Percentiles rank a stretch among this genome's conserved stretches.
phyloP scores from a whole-genome alignment of 257 asterid genomes.

The Solanum pimpinellifolium region DNA sequence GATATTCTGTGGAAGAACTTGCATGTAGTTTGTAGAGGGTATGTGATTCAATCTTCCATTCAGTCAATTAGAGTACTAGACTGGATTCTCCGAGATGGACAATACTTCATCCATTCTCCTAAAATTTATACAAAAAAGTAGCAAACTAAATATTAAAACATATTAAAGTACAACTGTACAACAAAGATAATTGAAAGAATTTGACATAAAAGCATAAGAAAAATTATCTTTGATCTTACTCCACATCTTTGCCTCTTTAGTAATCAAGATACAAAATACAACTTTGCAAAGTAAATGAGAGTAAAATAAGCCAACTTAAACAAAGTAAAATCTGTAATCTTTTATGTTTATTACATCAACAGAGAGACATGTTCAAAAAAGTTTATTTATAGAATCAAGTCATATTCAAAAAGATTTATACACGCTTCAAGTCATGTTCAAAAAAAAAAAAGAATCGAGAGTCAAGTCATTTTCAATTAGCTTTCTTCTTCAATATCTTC shows the following conservation, averaged over 20 bases:
- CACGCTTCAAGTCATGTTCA: not conserved
- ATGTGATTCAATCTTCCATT: not conserved
- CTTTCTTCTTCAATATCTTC: not conserved
- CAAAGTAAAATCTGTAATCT: not conserved
- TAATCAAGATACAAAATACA: not conserved
- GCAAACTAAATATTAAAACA: not conserved
- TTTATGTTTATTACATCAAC: not conserved
- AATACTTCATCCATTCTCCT: not conserved
- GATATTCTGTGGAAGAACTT: not conserved
- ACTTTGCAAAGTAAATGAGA: not conserved
- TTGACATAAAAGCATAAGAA: not conserved
- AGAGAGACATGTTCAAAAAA: not conserved
- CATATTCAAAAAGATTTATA: not conserved
- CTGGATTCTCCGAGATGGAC: not conserved
- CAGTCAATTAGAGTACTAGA: not conserved
- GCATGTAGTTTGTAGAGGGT: not conserved
- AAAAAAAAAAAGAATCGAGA: not conserved
- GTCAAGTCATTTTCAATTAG: not conserved
- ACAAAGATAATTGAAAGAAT: not conserved
- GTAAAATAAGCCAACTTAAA: not conserved
- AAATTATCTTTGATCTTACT: not conserved
- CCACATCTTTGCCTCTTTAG: not conserved
- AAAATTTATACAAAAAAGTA: not conserved
- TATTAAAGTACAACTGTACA: not conserved
- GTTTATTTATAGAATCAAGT: not conserved